Conservation (phyloP, 2,329 filamentous ascomycete species). For the Arthrobotrys pseudoclavata region DNA sequence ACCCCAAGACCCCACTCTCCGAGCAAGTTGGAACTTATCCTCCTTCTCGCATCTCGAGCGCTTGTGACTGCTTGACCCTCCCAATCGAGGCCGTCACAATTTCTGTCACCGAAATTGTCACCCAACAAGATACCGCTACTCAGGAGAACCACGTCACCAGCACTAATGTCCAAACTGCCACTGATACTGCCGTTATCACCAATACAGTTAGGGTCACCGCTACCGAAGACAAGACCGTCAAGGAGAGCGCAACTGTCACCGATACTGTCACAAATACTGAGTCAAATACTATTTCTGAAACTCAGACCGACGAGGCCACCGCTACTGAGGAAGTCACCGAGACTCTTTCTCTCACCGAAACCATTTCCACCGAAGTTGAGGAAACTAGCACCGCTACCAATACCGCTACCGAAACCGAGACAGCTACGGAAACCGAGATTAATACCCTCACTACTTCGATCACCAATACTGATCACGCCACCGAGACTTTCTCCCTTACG, state of each 20-base stretch:
- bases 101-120: constrained; percentile 19
- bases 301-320: constrained; percentile 16
- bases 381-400: constrained; percentile 26
- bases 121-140: constrained; percentile 16
- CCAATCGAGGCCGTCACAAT: constrained; percentile 13
- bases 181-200: constrained; percentile 6
- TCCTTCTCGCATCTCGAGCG: constrained; percentile 42
- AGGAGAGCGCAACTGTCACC: constrained; percentile 12
- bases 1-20: constrained; percentile 10
- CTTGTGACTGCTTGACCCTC: constrained; percentile 29
- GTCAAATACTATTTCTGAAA: constrained; percentile 2
- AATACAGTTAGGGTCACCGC: constrained; percentile 10
- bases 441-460: constrained; percentile 9
- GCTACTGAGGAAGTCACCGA: constrained; percentile 17
- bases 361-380: background rate
- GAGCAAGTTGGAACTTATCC: constrained; percentile 32
- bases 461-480: constrained; percentile 6
- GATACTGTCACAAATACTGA: constrained; percentile 9
- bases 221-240: constrained; percentile 27
- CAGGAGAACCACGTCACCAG: background rate
- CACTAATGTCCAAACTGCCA: constrained; percentile 5
- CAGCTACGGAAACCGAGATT: background rate
- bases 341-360: constrained; percentile 32
- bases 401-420: constrained; percentile 30
- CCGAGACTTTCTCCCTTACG: constrained; percentile 16